A percentile compares a stretch with the other conserved stretches of the same genome.
These are phyloP conservation scores for Dentipellis fragilis DNA, from an alignment of 768 basidiomycete genomes.

Conservation along the genomic window DNA sequence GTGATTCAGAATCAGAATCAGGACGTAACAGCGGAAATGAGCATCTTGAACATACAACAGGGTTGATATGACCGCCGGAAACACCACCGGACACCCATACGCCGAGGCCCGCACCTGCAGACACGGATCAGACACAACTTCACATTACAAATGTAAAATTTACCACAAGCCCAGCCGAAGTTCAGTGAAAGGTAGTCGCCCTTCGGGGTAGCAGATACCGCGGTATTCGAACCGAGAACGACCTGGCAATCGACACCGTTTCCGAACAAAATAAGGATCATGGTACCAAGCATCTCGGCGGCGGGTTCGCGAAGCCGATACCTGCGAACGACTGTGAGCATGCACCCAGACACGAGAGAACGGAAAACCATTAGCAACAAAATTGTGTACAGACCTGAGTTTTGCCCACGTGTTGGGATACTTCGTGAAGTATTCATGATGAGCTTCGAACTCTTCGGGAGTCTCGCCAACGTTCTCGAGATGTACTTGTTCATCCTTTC, in stretches of 20 bases:
- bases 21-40: no score
- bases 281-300: conserved; percentile 3
- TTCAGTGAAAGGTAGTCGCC: conserved; percentile 13
- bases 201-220: conserved; percentile 15
- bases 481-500: not conserved
- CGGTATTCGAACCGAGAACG: conserved; percentile 7
- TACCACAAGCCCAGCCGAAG: conserved; percentile 16
- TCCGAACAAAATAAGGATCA: conserved; percentile 9
- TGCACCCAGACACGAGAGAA: not conserved
- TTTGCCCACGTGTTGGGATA: conserved; percentile 16
- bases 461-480: not conserved
- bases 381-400: conserved; percentile 8
- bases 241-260: conserved; percentile 8
- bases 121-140: not conserved
- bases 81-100: conserved; percentile 59
- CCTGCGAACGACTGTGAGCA: not conserved
- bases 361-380: not conserved
- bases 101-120: conserved; percentile 45
- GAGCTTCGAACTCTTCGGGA: not conserved
- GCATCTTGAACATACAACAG: conserved; percentile 16
- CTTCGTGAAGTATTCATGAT: conserved; percentile 2
- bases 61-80: conserved; percentile 56
- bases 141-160: not conserved
- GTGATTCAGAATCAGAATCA: no score
- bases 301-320: conserved; percentile 5